These are phyloP conservation scores for Alectoria sarmentosa DNA, from an alignment of 495 filamentous ascomycete genomes.

Conservation along the genomic window DNA sequence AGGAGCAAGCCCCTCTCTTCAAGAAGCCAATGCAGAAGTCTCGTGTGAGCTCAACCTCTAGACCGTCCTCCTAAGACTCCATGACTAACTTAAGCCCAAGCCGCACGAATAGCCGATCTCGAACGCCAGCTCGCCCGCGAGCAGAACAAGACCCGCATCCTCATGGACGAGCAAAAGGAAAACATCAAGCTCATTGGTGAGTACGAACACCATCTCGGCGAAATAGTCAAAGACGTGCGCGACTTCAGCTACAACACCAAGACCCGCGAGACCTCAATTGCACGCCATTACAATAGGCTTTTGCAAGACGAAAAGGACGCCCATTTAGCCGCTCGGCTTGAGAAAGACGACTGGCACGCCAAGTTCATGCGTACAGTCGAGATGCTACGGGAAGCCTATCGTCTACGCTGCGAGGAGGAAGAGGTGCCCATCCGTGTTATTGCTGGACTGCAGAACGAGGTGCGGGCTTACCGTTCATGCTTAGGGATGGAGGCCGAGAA, in stretches of 20 bases:
- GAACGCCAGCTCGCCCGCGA: constrained; percentile 46
- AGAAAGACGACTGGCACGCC: constrained; percentile 58
- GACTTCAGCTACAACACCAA: constrained; percentile 57
- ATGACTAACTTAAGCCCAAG: constrained; percentile 24
- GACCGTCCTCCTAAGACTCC: neutral
- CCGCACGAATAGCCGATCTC: constrained; percentile 44
- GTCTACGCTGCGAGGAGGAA: constrained; percentile 45
- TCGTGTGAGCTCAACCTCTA: constrained; percentile 29
- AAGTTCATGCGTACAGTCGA: constrained; percentile 46
- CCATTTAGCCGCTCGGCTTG: constrained; percentile 51
- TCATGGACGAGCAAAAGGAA: constrained; percentile 44
- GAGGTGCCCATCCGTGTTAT: constrained; percentile 42
- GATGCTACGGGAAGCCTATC: constrained; percentile 47
- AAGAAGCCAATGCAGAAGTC: constrained; percentile 45
- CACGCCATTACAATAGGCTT: constrained; percentile 53
- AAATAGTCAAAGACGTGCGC: constrained; percentile 54
- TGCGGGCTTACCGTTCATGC: constrained; percentile 46
- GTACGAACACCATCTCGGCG: constrained; percentile 49
- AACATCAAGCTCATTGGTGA: constrained; percentile 50
- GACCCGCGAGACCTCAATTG: constrained; percentile 47
- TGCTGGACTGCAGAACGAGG: constrained; percentile 48
- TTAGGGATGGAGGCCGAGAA: constrained; percentile 48
- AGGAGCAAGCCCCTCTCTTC: constrained; percentile 36
- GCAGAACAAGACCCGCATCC: constrained; percentile 39
- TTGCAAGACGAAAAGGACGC: constrained; percentile 51